Evolutionary conservation across 352 stramenopile genomes (phyloP).

Genomic region (Phytophthora meadii): DNA sequence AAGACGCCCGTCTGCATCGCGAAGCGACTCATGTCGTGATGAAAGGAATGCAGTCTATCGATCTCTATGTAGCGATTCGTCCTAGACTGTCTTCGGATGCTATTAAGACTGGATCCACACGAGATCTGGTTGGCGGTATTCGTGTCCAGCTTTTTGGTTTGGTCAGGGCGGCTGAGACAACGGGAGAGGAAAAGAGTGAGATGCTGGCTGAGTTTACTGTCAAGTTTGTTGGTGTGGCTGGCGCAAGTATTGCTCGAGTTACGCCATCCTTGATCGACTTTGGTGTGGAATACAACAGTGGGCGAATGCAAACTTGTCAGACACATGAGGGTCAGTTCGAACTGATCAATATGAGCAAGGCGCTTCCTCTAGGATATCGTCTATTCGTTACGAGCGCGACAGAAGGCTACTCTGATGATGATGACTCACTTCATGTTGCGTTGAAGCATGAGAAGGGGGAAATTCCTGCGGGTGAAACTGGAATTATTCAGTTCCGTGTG

Average conservation of each 20-base stretch:
- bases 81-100: slow-evolving; percentile 81
- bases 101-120: slow-evolving; percentile 78
- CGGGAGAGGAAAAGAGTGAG: slow-evolving; percentile 60
- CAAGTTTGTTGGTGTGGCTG: slow-evolving; percentile 88
- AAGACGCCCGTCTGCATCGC: slow-evolving; percentile 71
- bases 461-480: slow-evolving; percentile 64
- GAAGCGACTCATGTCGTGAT: slow-evolving; percentile 82
- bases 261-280: slow-evolving; percentile 76
- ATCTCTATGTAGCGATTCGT: slow-evolving; percentile 84
- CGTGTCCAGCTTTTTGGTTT: slow-evolving; percentile 84
- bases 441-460: slow-evolving; percentile 79
- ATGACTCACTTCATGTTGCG: slow-evolving; percentile 71
- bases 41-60: slow-evolving; percentile 64
- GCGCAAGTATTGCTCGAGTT: slow-evolving; percentile 80
- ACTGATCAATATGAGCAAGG: slow-evolving; percentile 84
- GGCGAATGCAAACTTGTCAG: slow-evolving; percentile 45
- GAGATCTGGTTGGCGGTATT: slow-evolving; percentile 88
- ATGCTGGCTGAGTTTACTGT: slow-evolving; percentile 90
- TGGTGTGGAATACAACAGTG: slow-evolving; percentile 75
- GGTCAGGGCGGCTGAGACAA: slow-evolving; percentile 9
- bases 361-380: slow-evolving; percentile 75
- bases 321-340: slow-evolving; percentile 79
- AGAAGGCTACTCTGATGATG: slow-evolving; percentile 82
- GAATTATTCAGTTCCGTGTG: slow-evolving; percentile 65
- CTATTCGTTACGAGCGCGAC: slow-evolving; percentile 70